Percentiles rank a stretch among this genome's conserved stretches.
Conservation (phyloP, 75 land plant species). For the Adiantum capillusveneris region DNA sequence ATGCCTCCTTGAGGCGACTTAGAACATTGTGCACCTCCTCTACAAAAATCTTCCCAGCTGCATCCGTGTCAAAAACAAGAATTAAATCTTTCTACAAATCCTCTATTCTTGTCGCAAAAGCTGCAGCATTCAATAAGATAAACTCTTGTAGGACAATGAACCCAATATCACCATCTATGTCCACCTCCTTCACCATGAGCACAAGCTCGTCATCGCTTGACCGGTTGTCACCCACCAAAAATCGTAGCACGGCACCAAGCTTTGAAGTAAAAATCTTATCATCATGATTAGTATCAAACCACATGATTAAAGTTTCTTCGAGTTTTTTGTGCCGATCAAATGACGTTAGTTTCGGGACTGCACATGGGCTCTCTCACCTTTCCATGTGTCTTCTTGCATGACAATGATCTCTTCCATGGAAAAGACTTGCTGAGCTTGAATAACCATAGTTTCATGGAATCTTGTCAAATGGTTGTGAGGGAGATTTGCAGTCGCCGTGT, state of each 20-base stretch:
- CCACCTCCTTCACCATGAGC: constrained; percentile 21
- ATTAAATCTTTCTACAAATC: constrained; percentile 14
- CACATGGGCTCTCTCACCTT: too few relatives aligned
- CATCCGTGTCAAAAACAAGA: constrained; percentile 23
- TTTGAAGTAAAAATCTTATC: constrained; percentile 19
- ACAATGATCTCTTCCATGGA: too few relatives aligned
- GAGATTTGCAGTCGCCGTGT: too few relatives aligned
- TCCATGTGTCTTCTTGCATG: too few relatives aligned
- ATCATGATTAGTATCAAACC: constrained; percentile 20
- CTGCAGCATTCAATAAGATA: neutral
- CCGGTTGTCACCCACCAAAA: constrained; percentile 7
- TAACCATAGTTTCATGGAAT: too few relatives aligned
- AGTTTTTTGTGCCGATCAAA: too few relatives aligned
- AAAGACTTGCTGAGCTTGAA: too few relatives aligned
- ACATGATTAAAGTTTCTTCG: constrained; percentile 12
- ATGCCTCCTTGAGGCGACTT: constrained; percentile 15
- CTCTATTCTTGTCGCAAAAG: too few relatives aligned
- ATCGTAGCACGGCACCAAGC: constrained; percentile 20
- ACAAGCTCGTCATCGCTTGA: constrained; percentile 6
- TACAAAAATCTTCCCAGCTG: constrained; percentile 23
- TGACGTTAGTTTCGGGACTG: too few relatives aligned
- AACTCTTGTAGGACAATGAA: constrained; percentile 22
- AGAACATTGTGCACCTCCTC: constrained; percentile 33
- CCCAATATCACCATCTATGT: constrained; percentile 27
- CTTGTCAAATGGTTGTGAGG: too few relatives aligned